phyloP scores from a whole-genome alignment of 805 yeast species.

The Saccharomycopsis sp. region DNA sequence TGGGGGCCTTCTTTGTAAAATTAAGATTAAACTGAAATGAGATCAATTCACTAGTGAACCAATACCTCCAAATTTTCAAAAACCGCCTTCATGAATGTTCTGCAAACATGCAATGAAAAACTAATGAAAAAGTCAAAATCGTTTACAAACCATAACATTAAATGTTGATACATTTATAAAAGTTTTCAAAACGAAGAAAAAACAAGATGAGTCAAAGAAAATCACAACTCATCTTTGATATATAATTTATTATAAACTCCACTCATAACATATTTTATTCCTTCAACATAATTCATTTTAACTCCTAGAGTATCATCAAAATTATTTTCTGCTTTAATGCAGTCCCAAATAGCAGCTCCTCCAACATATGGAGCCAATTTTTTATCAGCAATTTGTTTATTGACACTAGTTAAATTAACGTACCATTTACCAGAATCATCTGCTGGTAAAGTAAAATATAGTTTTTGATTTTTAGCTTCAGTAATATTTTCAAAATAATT shows the following conservation, averaged over 20 bases:
- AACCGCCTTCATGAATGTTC: too few species aligned
- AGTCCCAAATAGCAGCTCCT: slow-evolving; percentile 17
- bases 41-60: too few species aligned
- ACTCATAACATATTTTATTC: neutral
- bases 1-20: too few species aligned
- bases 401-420: slow-evolving; percentile 6
- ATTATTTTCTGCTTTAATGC: slow-evolving; percentile 8
- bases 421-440: slow-evolving; percentile 6
- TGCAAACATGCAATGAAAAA: too few species aligned
- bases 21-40: too few species aligned
- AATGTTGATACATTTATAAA: too few species aligned
- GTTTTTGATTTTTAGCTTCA: slow-evolving; percentile 25
- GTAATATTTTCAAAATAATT: slow-evolving; percentile 45
- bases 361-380: slow-evolving; percentile 3
- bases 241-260: neutral
- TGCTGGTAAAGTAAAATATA: slow-evolving; percentile 14
- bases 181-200: too few species aligned
- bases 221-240: neutral
- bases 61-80: too few species aligned
- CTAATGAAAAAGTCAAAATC: too few species aligned
- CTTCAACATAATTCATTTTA: neutral
- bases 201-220: neutral
- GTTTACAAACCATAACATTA: too few species aligned
- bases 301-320: slow-evolving; percentile 7
- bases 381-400: slow-evolving; percentile 7